Evolutionary conservation across 371 early-diverging fungal genomes (phyloP).

Genomic region (Mucor circinelloides): DNA sequence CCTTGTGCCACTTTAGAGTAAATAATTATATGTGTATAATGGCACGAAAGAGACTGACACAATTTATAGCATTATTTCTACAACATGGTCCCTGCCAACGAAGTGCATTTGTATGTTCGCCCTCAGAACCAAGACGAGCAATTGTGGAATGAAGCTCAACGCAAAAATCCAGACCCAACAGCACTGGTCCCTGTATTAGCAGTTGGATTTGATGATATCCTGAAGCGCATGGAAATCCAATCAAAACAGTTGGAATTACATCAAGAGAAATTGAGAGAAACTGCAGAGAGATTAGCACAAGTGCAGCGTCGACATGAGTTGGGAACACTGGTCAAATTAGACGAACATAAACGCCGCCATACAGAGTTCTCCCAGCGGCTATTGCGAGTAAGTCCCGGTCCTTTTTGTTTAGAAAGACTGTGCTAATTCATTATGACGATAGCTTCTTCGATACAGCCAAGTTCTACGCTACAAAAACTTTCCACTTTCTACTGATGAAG

Average conservation of each 20-base stretch:
- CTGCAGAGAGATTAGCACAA: conserved; percentile 30
- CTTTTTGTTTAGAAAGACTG: neutral
- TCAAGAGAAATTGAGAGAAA: conserved; percentile 37
- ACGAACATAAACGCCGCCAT: conserved; percentile 46
- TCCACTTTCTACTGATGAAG: conserved; percentile 27
- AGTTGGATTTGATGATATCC: conserved; percentile 84
- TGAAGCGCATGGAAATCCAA: conserved; percentile 82
- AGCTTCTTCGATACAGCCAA: conserved; percentile 33
- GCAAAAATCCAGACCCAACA: conserved; percentile 82
- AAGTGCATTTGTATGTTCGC: conserved; percentile 74
- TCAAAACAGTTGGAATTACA: conserved; percentile 52
- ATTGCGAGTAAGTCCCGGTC: conserved; percentile 27
- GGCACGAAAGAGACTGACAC: neutral
- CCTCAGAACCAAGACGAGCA: conserved; percentile 72
- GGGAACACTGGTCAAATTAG: conserved; percentile 35
- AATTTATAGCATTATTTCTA: conserved; percentile 80
- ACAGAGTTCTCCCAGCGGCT: conserved; percentile 29
- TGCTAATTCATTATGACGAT: neutral
- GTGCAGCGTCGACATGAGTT: conserved; percentile 35
- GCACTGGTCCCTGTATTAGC: conserved; percentile 76
- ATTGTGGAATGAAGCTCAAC: conserved; percentile 81
- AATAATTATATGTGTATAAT: neutral
- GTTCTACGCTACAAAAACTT: conserved; percentile 31
- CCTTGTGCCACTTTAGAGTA: conserved; percentile 79
- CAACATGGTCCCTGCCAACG: conserved; percentile 83